Conservation (phyloP, 495 filamentous ascomycete species). For the Amorphotheca resinae region DNA sequence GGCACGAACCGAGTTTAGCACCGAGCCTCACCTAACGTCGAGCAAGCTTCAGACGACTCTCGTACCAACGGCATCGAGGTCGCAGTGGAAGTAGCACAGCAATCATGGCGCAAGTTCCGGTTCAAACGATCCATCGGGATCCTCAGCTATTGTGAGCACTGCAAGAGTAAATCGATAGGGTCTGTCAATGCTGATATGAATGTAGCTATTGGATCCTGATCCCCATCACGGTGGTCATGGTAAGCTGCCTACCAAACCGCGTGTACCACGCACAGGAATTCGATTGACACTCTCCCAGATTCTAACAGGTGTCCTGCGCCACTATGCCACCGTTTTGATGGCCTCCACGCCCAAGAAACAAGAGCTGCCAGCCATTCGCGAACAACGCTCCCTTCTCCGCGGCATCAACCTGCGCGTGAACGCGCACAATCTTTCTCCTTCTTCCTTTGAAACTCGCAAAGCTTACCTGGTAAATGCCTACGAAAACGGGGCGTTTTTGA, state of each 20-base stretch:
- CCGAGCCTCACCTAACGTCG: slow-evolving; percentile 8
- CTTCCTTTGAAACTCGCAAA: slow-evolving; percentile 68
- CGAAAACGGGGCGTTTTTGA: slow-evolving; percentile 75
- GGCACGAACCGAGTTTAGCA: slow-evolving; percentile 15
- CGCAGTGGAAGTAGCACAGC: neutral
- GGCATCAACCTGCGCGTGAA: slow-evolving; percentile 78
- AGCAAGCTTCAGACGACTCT: neutral
- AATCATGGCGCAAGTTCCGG: slow-evolving; percentile 72
- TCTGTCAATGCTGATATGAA: slow-evolving; percentile 1
- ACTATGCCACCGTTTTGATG: slow-evolving; percentile 89
- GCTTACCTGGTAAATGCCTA: slow-evolving; percentile 68
- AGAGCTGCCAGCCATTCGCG: slow-evolving; percentile 60
- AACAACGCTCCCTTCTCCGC: slow-evolving; percentile 77
- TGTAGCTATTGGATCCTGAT: slow-evolving; percentile 63
- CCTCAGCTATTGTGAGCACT: slow-evolving; percentile 80
- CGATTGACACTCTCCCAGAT: slow-evolving; percentile 41
- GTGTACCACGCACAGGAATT: neutral
- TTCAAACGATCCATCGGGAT: slow-evolving; percentile 97
- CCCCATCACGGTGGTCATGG: slow-evolving; percentile 95
- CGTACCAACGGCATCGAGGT: neutral
- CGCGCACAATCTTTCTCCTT: slow-evolving; percentile 54
- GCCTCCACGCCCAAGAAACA: slow-evolving; percentile 73
- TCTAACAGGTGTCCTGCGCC: slow-evolving; percentile 85
- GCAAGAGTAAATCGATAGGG: neutral
- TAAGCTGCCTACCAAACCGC: too few relatives aligned